These are phyloP conservation scores for Castanopsis chinensis DNA, from an alignment of 306 rosid genomes.

Conservation along the genomic window DNA sequence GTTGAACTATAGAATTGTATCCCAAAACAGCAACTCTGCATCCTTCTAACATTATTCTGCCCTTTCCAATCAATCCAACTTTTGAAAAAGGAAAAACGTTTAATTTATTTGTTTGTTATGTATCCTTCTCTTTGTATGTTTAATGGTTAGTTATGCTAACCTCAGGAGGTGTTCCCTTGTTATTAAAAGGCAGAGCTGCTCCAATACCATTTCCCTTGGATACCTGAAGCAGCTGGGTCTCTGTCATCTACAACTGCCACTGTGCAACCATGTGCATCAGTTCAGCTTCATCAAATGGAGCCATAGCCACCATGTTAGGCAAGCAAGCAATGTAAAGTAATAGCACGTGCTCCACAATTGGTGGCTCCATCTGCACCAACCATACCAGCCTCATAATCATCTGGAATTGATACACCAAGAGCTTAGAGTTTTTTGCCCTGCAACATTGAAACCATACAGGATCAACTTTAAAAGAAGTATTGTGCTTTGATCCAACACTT, in stretches of 20 bases:
- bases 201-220: constrained; percentile 95
- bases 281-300: constrained; percentile 93
- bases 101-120: background rate
- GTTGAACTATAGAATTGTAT: constrained; percentile 70
- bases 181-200: constrained; percentile 49
- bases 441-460: too few species aligned
- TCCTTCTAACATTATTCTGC: constrained; percentile 73
- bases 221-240: constrained; percentile 95
- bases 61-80: constrained; percentile 70
- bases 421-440: too few species aligned
- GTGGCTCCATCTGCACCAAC: constrained; percentile 99
- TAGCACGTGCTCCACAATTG: constrained; percentile 91
- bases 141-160: constrained; percentile 37
- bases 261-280: constrained; percentile 97
- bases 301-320: constrained; percentile 99
- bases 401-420: too few species aligned
- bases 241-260: constrained; percentile 66
- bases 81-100: background rate
- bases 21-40: constrained; percentile 75
- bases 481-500: too few species aligned
- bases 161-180: constrained; percentile 80
- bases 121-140: background rate
- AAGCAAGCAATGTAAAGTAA: constrained; percentile 84
- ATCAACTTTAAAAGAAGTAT: too few species aligned
- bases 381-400: constrained; percentile 15